Evolutionary conservation across 2,329 filamentous ascomycete species (phyloP).

Genomic region (Hirsutella minnesotensis): DNA sequence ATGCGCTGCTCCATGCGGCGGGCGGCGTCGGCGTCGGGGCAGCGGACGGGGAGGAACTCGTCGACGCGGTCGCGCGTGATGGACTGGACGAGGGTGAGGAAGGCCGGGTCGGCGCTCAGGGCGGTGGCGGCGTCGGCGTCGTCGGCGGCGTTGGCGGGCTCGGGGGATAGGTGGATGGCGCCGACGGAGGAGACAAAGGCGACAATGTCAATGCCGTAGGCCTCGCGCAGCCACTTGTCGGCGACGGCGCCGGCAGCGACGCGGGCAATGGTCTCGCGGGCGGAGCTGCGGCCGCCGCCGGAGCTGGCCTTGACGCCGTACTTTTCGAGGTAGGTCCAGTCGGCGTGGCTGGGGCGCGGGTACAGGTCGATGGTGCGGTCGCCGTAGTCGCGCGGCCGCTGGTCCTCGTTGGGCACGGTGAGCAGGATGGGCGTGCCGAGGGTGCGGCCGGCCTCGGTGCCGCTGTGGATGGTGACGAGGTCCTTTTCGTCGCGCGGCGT

Average conservation of each 20-base stretch:
- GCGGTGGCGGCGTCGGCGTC: constrained; percentile 14
- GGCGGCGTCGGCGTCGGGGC: constrained; percentile 56
- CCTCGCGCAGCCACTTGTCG: constrained; percentile 76
- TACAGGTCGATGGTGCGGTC: constrained; percentile 81
- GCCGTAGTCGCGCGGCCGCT: constrained; percentile 85
- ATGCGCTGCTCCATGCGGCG: constrained; percentile 70
- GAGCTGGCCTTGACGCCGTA: constrained; percentile 89
- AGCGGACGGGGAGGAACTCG: constrained; percentile 73
- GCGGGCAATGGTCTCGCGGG: constrained; percentile 88
- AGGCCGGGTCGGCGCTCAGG: constrained; percentile 67
- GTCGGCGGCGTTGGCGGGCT: constrained; percentile 2
- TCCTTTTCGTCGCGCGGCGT: constrained; percentile 93
- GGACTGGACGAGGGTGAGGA: constrained; percentile 59
- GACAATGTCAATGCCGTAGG: constrained; percentile 81
- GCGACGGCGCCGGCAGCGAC: constrained; percentile 87
- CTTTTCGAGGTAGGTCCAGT: constrained; percentile 96
- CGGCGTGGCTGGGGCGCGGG: constrained; percentile 85
- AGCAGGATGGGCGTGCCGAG: constrained; percentile 85
- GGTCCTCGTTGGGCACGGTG: constrained; percentile 83
- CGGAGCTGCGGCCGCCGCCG: constrained; percentile 80
- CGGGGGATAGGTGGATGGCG: constrained; percentile 25
- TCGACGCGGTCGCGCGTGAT: constrained; percentile 72
- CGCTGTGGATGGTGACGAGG: constrained; percentile 81
- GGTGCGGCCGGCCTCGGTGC: constrained; percentile 80
- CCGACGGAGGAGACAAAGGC: constrained; percentile 85